Conservation (phyloP, 208 protist species). For the Leishmania mexicana region DNA sequence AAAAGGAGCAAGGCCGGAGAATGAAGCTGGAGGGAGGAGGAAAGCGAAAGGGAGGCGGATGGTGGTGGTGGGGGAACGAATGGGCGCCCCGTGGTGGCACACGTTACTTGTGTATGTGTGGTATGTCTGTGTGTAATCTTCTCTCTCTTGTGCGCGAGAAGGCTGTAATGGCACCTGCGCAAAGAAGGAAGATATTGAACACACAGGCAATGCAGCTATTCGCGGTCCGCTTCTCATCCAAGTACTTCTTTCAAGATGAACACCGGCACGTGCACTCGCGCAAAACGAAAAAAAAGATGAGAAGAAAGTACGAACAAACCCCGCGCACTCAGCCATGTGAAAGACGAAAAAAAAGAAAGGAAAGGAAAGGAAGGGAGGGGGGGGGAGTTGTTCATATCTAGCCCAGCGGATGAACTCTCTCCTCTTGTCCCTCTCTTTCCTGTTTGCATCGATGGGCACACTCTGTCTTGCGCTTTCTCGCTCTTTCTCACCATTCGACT, state of each 20-base stretch:
- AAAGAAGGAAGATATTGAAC: background rate
- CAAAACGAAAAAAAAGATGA: background rate
- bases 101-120: background rate
- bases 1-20: background rate
- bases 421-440: background rate
- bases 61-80: background rate
- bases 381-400: too few relatives aligned
- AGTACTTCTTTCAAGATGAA: background rate
- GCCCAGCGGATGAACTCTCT: background rate
- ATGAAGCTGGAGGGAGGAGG: background rate
- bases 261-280: background rate
- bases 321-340: background rate
- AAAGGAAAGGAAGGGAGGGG: too few relatives aligned
- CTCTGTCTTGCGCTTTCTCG: background rate
- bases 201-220: background rate
- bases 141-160: background rate
- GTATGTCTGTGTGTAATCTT: background rate
- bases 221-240: background rate
- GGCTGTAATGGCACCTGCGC: background rate
- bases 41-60: background rate
- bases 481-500: background rate
- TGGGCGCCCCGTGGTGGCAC: background rate
- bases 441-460: background rate
- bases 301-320: background rate
- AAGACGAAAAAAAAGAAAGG: background rate